Conservation (phyloP, 225 moss, liverwort and hornwort genomes). For the Sphagnum contortum region DNA sequence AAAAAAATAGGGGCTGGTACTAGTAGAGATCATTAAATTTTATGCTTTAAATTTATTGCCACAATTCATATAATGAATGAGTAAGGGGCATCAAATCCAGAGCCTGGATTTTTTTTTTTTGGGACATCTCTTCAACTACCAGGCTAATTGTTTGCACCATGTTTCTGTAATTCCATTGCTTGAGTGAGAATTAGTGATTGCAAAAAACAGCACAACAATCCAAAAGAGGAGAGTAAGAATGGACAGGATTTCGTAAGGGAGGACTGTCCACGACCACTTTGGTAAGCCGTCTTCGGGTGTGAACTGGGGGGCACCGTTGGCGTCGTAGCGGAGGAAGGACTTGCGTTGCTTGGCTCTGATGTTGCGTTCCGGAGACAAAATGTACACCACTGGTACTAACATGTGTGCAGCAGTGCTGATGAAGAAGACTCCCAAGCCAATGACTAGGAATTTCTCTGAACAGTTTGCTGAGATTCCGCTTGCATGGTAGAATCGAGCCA, state of each 20-base stretch:
- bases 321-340: constrained; percentile 6
- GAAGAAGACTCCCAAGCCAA: constrained; percentile 12
- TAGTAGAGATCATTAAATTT: no score
- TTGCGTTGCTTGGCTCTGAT: constrained; percentile 10
- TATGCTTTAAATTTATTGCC: no score
- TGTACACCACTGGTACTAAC: constrained; percentile 10
- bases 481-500: background rate
- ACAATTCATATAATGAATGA: no score
- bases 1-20: no score
- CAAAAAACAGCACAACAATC: background rate
- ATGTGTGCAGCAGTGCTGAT: constrained; percentile 9
- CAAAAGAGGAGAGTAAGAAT: constrained; percentile 9
- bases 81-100: no score
- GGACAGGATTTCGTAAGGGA: constrained; percentile 11
- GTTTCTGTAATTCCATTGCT: no score
- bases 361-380: constrained; percentile 6
- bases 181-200: no score
- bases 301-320: constrained; percentile 10
- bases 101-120: no score
- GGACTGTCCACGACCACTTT: constrained; percentile 6
- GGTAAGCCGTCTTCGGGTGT: constrained; percentile 6
- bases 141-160: no score
- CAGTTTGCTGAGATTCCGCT: constrained; percentile 1
- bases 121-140: no score
- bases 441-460: constrained; percentile 8